Evolutionary conservation across 176 grass and related monocot species (phyloP).

Genomic region (Paspalum notatum): DNA sequence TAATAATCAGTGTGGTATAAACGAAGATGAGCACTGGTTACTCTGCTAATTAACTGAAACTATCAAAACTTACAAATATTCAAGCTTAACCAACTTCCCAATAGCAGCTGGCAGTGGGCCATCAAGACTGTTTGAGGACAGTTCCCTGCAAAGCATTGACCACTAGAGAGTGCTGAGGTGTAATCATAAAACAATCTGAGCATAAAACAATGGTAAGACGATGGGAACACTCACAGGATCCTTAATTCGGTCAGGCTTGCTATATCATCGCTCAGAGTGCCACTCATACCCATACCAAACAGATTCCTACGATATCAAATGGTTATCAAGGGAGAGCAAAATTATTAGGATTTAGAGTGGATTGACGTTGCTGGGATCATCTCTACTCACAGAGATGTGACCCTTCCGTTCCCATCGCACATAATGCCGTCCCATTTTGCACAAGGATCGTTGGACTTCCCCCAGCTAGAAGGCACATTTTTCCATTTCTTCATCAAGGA

Average conservation of each 20-base stretch:
- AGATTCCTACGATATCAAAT: conserved; percentile 49
- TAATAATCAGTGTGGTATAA: conserved; percentile 16
- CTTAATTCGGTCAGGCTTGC: conserved; percentile 57
- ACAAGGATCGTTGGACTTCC: conserved; percentile 63
- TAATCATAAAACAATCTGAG: background rate
- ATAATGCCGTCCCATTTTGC: conserved; percentile 60
- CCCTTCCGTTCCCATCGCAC: conserved; percentile 53
- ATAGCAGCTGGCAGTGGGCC: conserved; percentile 59
- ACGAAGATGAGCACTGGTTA: background rate
- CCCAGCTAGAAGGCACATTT: conserved; percentile 65
- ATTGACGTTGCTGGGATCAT: background rate
- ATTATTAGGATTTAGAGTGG: background rate
- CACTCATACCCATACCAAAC: conserved; percentile 59
- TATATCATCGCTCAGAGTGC: conserved; percentile 65
- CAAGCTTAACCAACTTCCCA: conserved; percentile 61
- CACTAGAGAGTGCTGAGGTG: background rate
- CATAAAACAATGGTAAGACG: background rate
- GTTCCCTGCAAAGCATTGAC: conserved; percentile 60
- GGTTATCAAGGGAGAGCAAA: conserved; percentile 6
- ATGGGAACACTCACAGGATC: conserved; percentile 54
- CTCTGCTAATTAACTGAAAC: background rate
- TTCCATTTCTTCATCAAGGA: conserved; percentile 63
- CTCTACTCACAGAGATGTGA: conserved; percentile 64
- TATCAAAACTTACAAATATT: conserved; percentile 53
- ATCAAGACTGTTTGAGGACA: conserved; percentile 62